Evolutionary conservation across 192 early-diverging fungal genomes (phyloP).

Genomic region (Powellomyces hirtus): DNA sequence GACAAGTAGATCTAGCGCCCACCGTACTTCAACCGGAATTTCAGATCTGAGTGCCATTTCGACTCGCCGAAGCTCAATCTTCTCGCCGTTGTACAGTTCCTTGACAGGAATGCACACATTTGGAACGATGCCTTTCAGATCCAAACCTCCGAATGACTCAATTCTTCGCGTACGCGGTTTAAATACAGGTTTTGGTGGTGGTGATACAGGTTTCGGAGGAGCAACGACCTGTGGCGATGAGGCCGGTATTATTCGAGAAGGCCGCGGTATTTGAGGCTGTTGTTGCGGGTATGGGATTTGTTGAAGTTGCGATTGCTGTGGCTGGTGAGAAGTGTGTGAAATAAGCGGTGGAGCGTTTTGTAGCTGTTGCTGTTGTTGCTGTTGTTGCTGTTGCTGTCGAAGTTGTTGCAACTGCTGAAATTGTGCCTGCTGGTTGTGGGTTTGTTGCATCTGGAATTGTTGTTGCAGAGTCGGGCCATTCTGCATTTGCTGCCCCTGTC

Average conservation of each 20-base stretch:
- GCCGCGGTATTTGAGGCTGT: background rate
- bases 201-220: background rate
- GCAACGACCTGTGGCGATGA: background rate
- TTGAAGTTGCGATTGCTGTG: background rate
- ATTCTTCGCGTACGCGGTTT: conserved; percentile 63
- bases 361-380: conserved; percentile 1
- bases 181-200: conserved; percentile 32
- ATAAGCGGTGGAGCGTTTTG: background rate
- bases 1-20: conserved; percentile 68
- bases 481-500: background rate
- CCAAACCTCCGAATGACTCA: conserved; percentile 75
- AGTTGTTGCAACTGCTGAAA: conserved; percentile 1
- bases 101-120: conserved; percentile 4
- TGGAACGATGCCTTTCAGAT: conserved; percentile 52
- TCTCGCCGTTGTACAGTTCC: conserved; percentile 34
- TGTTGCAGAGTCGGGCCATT: background rate
- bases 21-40: conserved; percentile 69
- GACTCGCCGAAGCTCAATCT: conserved; percentile 72
- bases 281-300: background rate
- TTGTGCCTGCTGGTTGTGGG: background rate
- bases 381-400: conserved; percentile 10
- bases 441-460: background rate
- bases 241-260: background rate
- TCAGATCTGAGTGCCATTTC: conserved; percentile 77
- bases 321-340: too few relatives aligned